A percentile compares a stretch with the other conserved stretches of the same genome.
These are phyloP conservation scores for Hericium erinaceus DNA, from an alignment of 768 basidiomycete species.

Conservation along the genomic window DNA sequence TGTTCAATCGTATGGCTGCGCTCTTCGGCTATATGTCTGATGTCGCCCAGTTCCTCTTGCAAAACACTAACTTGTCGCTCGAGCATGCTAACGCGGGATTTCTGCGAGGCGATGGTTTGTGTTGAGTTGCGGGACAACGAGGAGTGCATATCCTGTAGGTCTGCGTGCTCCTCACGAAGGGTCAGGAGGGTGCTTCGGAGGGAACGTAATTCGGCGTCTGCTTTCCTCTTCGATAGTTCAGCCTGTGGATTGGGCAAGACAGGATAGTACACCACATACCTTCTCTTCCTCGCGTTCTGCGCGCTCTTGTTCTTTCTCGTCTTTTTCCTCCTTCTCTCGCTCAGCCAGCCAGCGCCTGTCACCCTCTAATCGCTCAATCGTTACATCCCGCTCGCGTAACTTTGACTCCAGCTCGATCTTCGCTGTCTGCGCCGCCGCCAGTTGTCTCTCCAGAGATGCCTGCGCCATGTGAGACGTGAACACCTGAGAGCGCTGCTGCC, in stretches of 20 bases:
- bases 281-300: conserved; percentile 45
- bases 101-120: conserved; percentile 42
- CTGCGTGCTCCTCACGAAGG: conserved; percentile 50
- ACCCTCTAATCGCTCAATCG: conserved; percentile 56
- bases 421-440: conserved; percentile 49
- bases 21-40: conserved; percentile 31
- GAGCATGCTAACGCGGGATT: conserved; percentile 40
- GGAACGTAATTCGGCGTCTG: conserved; percentile 41
- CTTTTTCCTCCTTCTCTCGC: conserved; percentile 56
- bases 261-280: conserved; percentile 29
- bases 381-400: conserved; percentile 52
- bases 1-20: conserved; percentile 31
- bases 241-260: background rate
- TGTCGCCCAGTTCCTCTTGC: conserved; percentile 37
- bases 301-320: conserved; percentile 55
- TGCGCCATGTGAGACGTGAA: conserved; percentile 55
- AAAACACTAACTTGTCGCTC: conserved; percentile 36
- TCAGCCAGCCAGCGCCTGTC: conserved; percentile 65
- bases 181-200: conserved; percentile 39
- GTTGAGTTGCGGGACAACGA: conserved; percentile 36
- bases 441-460: conserved; percentile 58
- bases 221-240: conserved; percentile 28
- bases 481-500: conserved; percentile 55
- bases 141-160: conserved; percentile 49
- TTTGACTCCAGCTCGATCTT: conserved; percentile 60